Base-by-base conservation (phyloP, 1,284 basidiomycete genomes). In the Phlebopus sp. region DNA sequence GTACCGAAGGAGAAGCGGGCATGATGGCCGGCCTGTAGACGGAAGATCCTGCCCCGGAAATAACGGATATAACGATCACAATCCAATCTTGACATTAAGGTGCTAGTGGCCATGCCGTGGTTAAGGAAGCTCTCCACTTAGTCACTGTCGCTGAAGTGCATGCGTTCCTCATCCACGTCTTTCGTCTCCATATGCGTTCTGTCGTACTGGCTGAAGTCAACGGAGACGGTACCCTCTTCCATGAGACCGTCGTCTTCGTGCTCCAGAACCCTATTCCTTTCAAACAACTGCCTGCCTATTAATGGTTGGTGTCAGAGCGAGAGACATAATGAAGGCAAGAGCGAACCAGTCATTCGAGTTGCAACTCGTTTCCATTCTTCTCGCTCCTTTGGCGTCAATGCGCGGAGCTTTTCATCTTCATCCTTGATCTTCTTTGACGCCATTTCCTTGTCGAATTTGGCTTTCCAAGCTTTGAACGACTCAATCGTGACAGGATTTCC, bases 401-500 rank as follows among this genome's bases (percentile, higher is more conserved):
- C 80, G 60, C 84, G 90, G 45, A 95, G 66, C 60, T 78, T 82
- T 53, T 96, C 94, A 25, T 92, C 92, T 50, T 97, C 92, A 50
- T 87, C 86, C 53, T 75, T 76, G 11, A 73, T 72, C 59, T 79
- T 83, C 66, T 75, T 84, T 29, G 63, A 62, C 7, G 77, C 73
- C 57, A 82, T 67, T 66, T 91, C 88, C 56, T 73, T 76, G 56
- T 89, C 84, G 59, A 96, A 97, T 54, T 75, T 80, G 19, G 69
- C 69, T 63, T 89, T 87, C 95, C 96, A 98, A 31, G 70, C 74
- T 40, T 74, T 77, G 73, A 97, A 99, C 1, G 84, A 81, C 51
- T 86, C 86, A 9, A 75, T 62, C 0, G 94, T 97, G 27, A 99
- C 90, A 18, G 90, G 84, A 11, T 95, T 97, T 34, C 96, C 96